Evolutionary conservation across 2,329 filamentous ascomycete species (phyloP), one percentile per base, ranked within the genome.

Genomic region (Ophiostoma sp.): DNA sequence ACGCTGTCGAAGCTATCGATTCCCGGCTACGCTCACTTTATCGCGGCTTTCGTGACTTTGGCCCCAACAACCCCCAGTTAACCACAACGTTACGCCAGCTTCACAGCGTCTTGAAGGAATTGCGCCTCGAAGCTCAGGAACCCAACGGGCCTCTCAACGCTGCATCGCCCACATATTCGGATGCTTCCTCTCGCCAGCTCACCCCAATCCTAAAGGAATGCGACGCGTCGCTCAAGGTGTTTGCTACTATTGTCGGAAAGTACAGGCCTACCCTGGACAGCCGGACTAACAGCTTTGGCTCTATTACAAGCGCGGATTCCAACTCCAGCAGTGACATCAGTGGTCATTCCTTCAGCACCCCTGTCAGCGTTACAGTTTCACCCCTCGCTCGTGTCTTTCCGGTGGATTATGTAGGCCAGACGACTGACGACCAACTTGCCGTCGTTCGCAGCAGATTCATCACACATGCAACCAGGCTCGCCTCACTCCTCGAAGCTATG

Each of bases 81-180:
- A 80, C 83, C 14, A 74, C 76, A 14, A 81, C 82, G 47, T 81
- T 88, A 52, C 82, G 81, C 67, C 79, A 79, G 60, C 78, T 89
- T 55, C 82, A 88, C 72, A 81, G 81, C 5, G 82, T 83, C 12
- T 78, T 89, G 6, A 83, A 84, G 67, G 83, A 87, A 72, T 78
- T 89, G 40, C 84, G 83, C 67, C 79, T 81, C 71, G 86, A 88
- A 76, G 81, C 82, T 52, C 81, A 84, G 71, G 85, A 86, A 72
- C 78, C 80, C 1, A 83, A 84, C 72, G 87, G 86, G 9, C 77
- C 83, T 11, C 78, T 89, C 16, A 84, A 84, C 76, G 75, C 75
- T 44, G 71, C 77, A 1, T 74, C 65, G 49, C 55, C 47, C 52
- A 64, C 77, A 67, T 68, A 70, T 69, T 77, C 77, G 36, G 76